A percentile compares a stretch with the other conserved stretches of the same genome.
Evolutionary conservation across 2,329 filamentous ascomycete species (phyloP).

Genomic region (Penicillium sp.): DNA sequence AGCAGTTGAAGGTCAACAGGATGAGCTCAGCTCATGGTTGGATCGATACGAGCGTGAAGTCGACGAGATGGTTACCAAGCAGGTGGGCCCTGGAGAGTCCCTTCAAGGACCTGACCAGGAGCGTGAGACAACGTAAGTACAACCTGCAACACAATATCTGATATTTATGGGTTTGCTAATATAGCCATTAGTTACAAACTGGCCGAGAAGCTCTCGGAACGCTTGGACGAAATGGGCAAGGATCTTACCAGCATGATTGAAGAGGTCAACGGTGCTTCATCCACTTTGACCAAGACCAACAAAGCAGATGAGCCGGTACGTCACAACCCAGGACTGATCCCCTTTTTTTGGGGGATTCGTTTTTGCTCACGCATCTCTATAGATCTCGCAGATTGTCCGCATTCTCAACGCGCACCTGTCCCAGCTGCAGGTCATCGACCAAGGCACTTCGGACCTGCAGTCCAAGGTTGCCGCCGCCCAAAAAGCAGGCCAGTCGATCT

Average conservation of each 20-base stretch:
- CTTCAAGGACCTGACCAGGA: slow-evolving; percentile 90
- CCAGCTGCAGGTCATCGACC: slow-evolving; percentile 90
- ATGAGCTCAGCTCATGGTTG: slow-evolving; percentile 82
- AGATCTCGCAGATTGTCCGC: slow-evolving; percentile 92
- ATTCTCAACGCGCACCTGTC: slow-evolving; percentile 91
- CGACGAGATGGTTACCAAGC: slow-evolving; percentile 78
- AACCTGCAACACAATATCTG: not conserved
- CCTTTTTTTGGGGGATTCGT: slow-evolving; percentile 13
- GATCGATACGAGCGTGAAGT: slow-evolving; percentile 91
- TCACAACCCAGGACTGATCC: slow-evolving; percentile 21
- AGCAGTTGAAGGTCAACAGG: slow-evolving; percentile 86
- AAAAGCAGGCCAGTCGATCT: slow-evolving; percentile 65
- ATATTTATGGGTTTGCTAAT: slow-evolving; percentile 18
- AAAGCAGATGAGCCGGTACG: slow-evolving; percentile 84
- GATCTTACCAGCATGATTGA: slow-evolving; percentile 95
- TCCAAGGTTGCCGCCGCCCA: slow-evolving; percentile 79
- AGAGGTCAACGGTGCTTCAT: slow-evolving; percentile 93
- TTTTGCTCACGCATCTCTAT: slow-evolving; percentile 17
- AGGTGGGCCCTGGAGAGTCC: slow-evolving; percentile 71
- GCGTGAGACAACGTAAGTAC: slow-evolving; percentile 76
- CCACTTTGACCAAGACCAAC: slow-evolving; percentile 80
- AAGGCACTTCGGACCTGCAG: slow-evolving; percentile 75
- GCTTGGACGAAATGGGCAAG: slow-evolving; percentile 88
- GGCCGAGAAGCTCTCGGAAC: slow-evolving; percentile 87
- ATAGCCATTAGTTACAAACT: slow-evolving; percentile 65